A percentile compares a stretch with the other conserved stretches of the same genome.
Evolutionary conservation across 768 basidiomycete species (phyloP).

Genomic region (Floccularia luteovirens): DNA sequence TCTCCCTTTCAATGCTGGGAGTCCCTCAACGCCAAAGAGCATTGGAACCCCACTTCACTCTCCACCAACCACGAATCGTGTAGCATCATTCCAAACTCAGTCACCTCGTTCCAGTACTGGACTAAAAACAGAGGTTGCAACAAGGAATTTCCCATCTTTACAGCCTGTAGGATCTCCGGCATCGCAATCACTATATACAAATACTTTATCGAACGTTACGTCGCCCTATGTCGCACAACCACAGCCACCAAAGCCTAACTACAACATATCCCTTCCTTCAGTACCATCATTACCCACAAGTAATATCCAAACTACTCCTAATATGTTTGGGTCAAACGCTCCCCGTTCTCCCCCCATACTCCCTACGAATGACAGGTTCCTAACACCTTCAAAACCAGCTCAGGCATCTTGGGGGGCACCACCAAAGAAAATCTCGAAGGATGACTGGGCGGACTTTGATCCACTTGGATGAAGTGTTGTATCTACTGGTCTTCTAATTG

Average conservation of each 20-base stretch:
- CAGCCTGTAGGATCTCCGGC: too few relatives aligned
- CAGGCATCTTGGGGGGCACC: conserved; percentile 35
- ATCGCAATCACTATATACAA: too few relatives aligned
- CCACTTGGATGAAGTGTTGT: conserved; percentile 42
- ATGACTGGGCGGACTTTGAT: conserved; percentile 81
- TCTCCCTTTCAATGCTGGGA: background rate
- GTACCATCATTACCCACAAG: background rate
- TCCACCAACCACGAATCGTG: background rate
- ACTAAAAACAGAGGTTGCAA: conserved; percentile 16
- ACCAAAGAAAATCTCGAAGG: conserved; percentile 46
- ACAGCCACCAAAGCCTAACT: conserved; percentile 17
- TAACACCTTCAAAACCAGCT: conserved; percentile 58
- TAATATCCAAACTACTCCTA: too few relatives aligned
- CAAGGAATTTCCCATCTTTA: too few relatives aligned
- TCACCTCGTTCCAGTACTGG: conserved; percentile 5
- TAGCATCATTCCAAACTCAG: background rate
- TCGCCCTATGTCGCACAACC: too few relatives aligned
- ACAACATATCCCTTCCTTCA: conserved; percentile 5
- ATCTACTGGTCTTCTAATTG: conserved; percentile 30
- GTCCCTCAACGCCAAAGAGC: background rate
- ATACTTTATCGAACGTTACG: too few relatives aligned
- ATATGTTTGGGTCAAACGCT: too few relatives aligned
- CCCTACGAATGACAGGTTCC: conserved; percentile 34
- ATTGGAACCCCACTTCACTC: background rate
- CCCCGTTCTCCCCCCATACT: conserved; percentile 10